Conservation (phyloP, 352 stramenopile genomes). For the Pythium scleroteichum region DNA sequence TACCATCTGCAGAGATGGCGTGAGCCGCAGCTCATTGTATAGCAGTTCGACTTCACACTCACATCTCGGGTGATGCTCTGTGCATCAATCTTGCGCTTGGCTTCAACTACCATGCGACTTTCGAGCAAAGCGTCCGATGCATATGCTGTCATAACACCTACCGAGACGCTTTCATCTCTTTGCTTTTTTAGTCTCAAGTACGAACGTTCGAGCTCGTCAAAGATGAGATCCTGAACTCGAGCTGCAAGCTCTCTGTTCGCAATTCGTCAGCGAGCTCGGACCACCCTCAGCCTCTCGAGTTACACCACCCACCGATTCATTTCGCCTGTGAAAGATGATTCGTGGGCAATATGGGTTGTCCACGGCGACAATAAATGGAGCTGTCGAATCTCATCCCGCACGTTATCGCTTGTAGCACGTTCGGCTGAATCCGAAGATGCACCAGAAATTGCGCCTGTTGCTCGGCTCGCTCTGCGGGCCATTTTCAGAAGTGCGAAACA, state of each 20-base stretch:
- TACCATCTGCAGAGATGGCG: constrained; percentile 47
- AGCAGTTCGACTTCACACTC: not conserved
- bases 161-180: constrained; percentile 40
- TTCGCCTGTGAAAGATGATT: constrained; percentile 48
- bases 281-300: too few relatives aligned
- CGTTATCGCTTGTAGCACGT: not conserved
- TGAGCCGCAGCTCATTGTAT: too few relatives aligned
- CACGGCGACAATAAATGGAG: constrained; percentile 53
- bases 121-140: constrained; percentile 53
- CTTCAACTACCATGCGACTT: constrained; percentile 60
- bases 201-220: constrained; percentile 42
- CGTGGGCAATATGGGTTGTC: constrained; percentile 41
- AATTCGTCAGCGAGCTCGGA: too few relatives aligned
- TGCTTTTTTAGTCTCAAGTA: constrained; percentile 47
- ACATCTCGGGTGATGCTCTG: constrained; percentile 48
- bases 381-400: constrained; percentile 24
- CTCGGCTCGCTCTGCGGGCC: not conserved
- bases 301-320: constrained; percentile 38
- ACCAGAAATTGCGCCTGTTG: too few relatives aligned
- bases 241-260: constrained; percentile 39
- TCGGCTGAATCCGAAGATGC: not conserved
- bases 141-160: constrained; percentile 42
- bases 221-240: constrained; percentile 41
- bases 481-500: not conserved
- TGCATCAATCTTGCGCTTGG: constrained; percentile 56